Conservation (phyloP, 257 asterid genomes). For the Solanum stenotomum region DNA sequence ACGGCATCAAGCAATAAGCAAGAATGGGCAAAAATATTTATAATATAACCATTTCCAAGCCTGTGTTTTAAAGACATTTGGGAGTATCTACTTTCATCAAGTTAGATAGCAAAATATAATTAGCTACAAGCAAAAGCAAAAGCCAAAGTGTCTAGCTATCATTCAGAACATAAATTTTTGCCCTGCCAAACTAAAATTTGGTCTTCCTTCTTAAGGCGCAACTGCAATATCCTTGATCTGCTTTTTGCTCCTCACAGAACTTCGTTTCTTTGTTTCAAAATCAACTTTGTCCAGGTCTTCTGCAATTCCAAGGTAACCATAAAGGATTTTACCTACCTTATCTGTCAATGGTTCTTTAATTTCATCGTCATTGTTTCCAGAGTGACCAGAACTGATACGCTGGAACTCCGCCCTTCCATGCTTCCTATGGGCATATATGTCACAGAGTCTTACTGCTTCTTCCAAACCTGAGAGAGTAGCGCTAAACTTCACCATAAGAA, state of each 20-base stretch:
- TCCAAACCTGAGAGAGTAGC: conserved; percentile 61
- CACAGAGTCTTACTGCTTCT: conserved; percentile 52
- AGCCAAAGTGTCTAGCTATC: neutral
- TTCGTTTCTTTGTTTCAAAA: conserved; percentile 45
- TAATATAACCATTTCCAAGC: neutral
- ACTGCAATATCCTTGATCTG: conserved; percentile 40
- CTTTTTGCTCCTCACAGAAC: conserved; percentile 49
- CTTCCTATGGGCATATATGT: conserved; percentile 25
- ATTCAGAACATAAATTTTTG: neutral
- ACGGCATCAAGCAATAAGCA: neutral
- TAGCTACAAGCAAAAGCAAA: neutral
- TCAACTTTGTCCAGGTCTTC: conserved; percentile 72
- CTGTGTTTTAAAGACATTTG: neutral
- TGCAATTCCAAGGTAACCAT: conserved; percentile 50
- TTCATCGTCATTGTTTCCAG: conserved; percentile 5
- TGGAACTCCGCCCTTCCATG: conserved; percentile 36
- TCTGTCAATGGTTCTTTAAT: conserved; percentile 2
- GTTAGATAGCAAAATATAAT: neutral
- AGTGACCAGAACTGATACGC: conserved; percentile 10
- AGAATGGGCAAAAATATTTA: neutral
- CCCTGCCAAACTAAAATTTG: neutral
- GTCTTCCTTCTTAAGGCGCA: conserved; percentile 8
- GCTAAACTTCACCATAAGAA: conserved; percentile 48
- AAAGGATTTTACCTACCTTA: conserved; percentile 24
- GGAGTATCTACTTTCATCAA: neutral